phyloP scores from a whole-genome alignment of 2,329 filamentous ascomycete species.

The Cladorrhinum sp. region DNA sequence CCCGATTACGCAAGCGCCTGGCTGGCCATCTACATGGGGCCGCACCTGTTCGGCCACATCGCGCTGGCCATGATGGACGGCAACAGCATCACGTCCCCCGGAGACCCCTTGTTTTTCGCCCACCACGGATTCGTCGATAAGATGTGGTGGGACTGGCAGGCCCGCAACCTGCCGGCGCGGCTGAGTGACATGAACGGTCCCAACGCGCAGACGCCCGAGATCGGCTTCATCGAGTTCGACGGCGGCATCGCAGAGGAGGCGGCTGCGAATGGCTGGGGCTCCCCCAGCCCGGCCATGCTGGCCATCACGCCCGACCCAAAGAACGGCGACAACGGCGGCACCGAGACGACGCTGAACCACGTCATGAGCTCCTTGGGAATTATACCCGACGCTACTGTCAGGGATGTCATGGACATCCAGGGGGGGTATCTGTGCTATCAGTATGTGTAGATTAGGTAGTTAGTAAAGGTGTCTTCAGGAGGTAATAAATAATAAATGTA shows the following conservation, averaged over 20 bases:
- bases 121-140: conserved; percentile 21
- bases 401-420: conserved; percentile 22
- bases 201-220: background rate
- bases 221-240: too few relatives aligned
- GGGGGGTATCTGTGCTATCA: conserved; percentile 19
- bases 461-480: too few relatives aligned
- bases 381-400: conserved; percentile 19
- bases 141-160: conserved; percentile 24
- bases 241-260: too few relatives aligned
- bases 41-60: conserved; percentile 30
- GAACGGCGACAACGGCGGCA: conserved; percentile 19
- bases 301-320: background rate
- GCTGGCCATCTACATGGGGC: conserved; percentile 30
- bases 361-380: conserved; percentile 21
- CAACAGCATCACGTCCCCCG: conserved; percentile 22
- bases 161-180: background rate
- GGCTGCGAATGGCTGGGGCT: too few relatives aligned
- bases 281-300: background rate
- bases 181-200: background rate
- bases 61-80: conserved; percentile 26
- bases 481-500: too few relatives aligned
- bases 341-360: conserved; percentile 16
- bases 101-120: conserved; percentile 22
- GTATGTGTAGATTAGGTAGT: too few relatives aligned
- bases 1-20: conserved; percentile 18